Evolutionary conservation across 331 rosid species (phyloP).

Genomic region (Prunus yedoensis): DNA sequence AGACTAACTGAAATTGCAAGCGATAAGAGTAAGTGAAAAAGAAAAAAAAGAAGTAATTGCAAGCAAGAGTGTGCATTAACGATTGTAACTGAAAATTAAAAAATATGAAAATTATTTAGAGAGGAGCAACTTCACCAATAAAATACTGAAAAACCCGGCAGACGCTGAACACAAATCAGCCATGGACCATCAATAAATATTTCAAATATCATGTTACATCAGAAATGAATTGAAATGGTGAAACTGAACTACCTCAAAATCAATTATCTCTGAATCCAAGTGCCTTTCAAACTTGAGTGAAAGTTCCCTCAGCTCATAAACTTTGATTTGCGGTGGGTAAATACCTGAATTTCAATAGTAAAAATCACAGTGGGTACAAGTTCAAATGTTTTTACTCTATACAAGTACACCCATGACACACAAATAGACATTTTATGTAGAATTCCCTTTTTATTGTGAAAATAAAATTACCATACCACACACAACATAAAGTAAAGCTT

Average conservation of each 20-base stretch:
- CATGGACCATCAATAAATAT: background rate
- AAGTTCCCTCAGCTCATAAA: conserved; percentile 75
- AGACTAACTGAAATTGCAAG: background rate
- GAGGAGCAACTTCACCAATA: background rate
- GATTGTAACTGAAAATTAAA: background rate
- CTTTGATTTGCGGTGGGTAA: conserved; percentile 94
- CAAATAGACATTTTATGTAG: background rate
- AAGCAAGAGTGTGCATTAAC: background rate
- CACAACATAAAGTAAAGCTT: background rate
- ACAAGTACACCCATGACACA: background rate
- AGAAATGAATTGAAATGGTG: background rate
- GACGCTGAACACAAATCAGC: background rate
- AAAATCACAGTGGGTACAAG: conserved; percentile 4
- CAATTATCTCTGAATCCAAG: conserved; percentile 86
- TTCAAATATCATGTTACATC: background rate
- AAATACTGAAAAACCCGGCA: background rate
- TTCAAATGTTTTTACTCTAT: background rate
- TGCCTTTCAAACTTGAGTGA: conserved; percentile 91
- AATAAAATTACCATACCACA: conserved; percentile 10
- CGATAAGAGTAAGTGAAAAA: background rate
- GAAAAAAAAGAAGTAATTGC: background rate
- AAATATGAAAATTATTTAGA: too few species aligned
- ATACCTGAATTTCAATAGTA: conserved; percentile 55
- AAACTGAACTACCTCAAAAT: conserved; percentile 67
- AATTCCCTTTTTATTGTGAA: background rate